These are phyloP conservation scores for Neospermospora avenae DNA, from an alignment of 2,329 filamentous ascomycete species.

Conservation along the genomic window DNA sequence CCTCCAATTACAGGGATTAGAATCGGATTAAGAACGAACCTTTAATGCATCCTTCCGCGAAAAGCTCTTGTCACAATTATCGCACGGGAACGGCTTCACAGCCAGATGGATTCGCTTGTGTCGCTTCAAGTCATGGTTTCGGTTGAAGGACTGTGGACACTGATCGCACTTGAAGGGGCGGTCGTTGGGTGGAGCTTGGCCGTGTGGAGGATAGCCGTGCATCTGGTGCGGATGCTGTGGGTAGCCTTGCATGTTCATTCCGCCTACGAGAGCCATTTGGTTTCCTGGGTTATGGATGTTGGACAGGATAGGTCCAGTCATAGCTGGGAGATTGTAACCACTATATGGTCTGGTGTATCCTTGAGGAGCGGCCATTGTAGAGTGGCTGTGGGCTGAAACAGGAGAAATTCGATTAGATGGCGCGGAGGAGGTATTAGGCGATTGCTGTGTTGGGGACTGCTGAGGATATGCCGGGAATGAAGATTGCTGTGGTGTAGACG, in stretches of 20 bases:
- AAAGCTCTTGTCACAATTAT: constrained; percentile 91
- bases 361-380: constrained; percentile 54
- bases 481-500: constrained; percentile 46
- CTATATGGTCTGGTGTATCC: constrained; percentile 48
- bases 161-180: constrained; percentile 92
- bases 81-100: constrained; percentile 93
- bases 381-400: constrained; percentile 37
- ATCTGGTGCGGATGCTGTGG: constrained; percentile 50
- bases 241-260: constrained; percentile 44
- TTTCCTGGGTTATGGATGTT: constrained; percentile 72
- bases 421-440: constrained; percentile 39
- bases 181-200: constrained; percentile 61
- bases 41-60: constrained; percentile 95
- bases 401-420: constrained; percentile 40
- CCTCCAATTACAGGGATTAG: constrained; percentile 18
- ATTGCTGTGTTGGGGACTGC: constrained; percentile 47
- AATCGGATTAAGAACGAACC: constrained; percentile 53
- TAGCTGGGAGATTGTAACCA: constrained; percentile 56
- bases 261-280: constrained; percentile 68
- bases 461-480: constrained; percentile 47
- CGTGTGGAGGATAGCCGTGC: constrained; percentile 54
- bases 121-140: constrained; percentile 93
- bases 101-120: constrained; percentile 94
- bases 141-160: constrained; percentile 90
- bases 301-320: constrained; percentile 68